A percentile compares a stretch with the other conserved stretches of the same genome.
Conservation (phyloP, 2,329 filamentous ascomycete species). For the Neofusicoccum laricinum region DNA sequence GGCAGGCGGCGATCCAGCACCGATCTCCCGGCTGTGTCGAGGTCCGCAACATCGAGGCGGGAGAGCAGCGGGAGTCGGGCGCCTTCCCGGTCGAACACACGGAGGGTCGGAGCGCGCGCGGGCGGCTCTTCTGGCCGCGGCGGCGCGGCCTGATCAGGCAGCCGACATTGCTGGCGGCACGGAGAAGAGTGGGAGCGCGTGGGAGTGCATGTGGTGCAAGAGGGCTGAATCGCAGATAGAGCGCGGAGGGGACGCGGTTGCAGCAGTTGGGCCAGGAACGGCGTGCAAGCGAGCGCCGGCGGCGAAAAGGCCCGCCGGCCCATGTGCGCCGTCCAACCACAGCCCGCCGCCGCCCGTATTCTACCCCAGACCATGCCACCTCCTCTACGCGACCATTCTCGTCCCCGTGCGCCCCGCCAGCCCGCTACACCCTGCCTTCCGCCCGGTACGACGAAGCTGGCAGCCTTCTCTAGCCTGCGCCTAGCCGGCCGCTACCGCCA, state of each 20-base stretch:
- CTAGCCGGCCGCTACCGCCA: background rate
- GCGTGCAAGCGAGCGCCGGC: background rate
- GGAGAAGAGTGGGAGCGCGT: background rate
- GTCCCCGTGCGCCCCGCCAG: background rate
- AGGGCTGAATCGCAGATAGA: constrained; percentile 11
- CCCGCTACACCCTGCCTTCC: background rate
- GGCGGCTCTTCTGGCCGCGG: background rate
- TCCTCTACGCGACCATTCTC: background rate
- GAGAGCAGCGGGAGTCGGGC: background rate
- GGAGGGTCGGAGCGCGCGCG: background rate
- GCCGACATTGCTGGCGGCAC: background rate
- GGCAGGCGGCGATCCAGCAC: background rate
- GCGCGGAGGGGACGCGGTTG: background rate
- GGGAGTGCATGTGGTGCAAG: background rate
- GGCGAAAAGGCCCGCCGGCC: background rate
- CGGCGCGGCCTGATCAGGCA: background rate
- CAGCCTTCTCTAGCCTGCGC: background rate
- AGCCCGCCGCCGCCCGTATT: background rate
- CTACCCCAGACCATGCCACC: background rate
- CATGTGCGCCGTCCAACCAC: background rate
- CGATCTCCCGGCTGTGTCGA: background rate
- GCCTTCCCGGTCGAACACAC: background rate
- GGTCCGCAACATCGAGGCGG: background rate
- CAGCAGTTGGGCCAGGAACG: background rate
- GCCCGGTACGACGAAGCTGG: background rate